Evolutionary conservation across 129 eudicot species (phyloP).

Genomic region (Pseudognaphalium luteoalbum): DNA sequence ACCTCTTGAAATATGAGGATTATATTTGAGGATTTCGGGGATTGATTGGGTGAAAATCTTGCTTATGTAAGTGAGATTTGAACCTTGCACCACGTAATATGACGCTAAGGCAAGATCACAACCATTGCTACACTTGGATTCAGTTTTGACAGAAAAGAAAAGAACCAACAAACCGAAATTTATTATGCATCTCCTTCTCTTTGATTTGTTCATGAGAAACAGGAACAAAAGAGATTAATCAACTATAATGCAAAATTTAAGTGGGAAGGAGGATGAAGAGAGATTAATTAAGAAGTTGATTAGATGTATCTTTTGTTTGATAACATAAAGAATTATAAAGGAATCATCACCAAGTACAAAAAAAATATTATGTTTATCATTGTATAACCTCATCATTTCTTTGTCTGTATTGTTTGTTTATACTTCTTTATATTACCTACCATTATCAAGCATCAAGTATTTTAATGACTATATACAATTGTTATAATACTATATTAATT

Average conservation of each 20-base stretch:
- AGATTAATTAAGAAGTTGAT: conserved; percentile 13
- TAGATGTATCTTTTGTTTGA: conserved; percentile 36
- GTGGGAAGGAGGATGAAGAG: background rate
- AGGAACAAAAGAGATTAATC: conserved; percentile 7
- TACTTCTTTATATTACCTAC: conserved; percentile 3
- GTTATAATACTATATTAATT: background rate
- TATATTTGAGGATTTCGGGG: conserved; percentile 45
- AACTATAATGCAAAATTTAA: conserved; percentile 13
- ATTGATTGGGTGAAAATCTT: conserved; percentile 33
- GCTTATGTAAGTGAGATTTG: conserved; percentile 70
- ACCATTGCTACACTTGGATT: conserved; percentile 60
- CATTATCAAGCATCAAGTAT: background rate
- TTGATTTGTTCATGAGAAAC: conserved; percentile 43
- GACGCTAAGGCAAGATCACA: conserved; percentile 84
- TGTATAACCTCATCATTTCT: conserved; percentile 17
- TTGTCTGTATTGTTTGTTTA: conserved; percentile 35
- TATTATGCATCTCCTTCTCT: conserved; percentile 21
- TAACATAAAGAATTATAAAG: conserved; percentile 33
- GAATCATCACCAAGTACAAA: conserved; percentile 34
- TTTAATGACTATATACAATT: background rate
- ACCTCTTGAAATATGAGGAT: conserved; percentile 35
- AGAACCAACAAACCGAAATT: conserved; percentile 24
- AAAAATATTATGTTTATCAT: conserved; percentile 6
- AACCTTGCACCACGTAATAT: conserved; percentile 50
- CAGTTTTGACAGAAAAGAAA: conserved; percentile 29